A percentile compares a stretch with the other conserved stretches of the same genome.
Evolutionary conservation across 2,329 filamentous ascomycete genomes (phyloP).

Genomic region (Arthrinium puccinioides): DNA sequence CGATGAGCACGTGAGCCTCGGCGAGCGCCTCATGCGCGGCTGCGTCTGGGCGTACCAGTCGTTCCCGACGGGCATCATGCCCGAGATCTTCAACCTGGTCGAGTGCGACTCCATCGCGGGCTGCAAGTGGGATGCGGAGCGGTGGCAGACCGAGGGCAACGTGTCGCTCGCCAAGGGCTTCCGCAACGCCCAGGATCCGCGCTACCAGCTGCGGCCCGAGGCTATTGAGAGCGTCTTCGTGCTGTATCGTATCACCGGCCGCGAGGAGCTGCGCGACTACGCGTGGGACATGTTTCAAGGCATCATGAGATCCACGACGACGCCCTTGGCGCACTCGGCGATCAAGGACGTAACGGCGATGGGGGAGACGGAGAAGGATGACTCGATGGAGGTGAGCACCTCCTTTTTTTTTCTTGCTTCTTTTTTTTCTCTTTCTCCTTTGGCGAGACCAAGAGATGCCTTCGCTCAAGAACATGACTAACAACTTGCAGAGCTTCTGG

Average conservation of each 20-base stretch:
- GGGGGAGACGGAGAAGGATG: constrained; percentile 7
- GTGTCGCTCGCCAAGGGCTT: constrained; percentile 16
- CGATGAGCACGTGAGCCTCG: constrained; percentile 37
- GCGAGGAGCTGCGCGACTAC: constrained; percentile 12
- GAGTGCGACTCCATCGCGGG: not conserved
- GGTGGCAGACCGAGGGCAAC: not conserved
- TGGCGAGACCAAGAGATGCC: not conserved
- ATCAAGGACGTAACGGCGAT: constrained; percentile 15
- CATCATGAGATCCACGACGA: constrained; percentile 15
- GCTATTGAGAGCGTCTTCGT: constrained; percentile 22
- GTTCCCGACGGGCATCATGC: constrained; percentile 51
- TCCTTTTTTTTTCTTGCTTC: constrained; percentile 27
- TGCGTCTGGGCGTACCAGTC: constrained; percentile 51
- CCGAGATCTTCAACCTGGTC: constrained; percentile 36
- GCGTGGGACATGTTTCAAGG: constrained; percentile 20
- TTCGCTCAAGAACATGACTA: not conserved
- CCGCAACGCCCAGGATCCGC: constrained; percentile 13
- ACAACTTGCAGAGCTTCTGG: constrained; percentile 51
- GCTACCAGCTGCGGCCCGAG: constrained; percentile 20
- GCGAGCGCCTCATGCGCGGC: constrained; percentile 41
- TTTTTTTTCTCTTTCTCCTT: no score
- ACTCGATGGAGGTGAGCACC: constrained; percentile 35
- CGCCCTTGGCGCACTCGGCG: constrained; percentile 16
- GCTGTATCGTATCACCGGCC: constrained; percentile 17
- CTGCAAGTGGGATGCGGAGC: constrained; percentile 1